phyloP scores from a whole-genome alignment of 176 grass and related monocot genomes.

The Raddia guianensis region DNA sequence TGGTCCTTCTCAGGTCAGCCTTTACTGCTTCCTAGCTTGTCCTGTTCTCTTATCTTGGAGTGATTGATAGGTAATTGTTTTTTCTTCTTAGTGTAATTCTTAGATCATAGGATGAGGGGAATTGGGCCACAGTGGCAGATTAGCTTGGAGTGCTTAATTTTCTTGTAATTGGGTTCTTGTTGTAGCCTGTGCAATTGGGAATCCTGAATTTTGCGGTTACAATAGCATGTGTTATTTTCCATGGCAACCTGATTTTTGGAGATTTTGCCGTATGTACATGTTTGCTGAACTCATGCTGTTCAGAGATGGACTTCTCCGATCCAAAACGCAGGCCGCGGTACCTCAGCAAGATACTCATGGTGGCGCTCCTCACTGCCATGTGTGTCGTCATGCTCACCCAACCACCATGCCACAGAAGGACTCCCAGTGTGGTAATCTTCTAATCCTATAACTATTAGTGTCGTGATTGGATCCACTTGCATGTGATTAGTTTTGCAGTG shows the following conservation, averaged over 20 bases:
- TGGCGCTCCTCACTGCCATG: conserved; percentile 64
- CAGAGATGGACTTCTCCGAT: conserved; percentile 87
- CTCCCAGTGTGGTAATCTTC: conserved; percentile 54
- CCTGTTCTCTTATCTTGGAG: neutral
- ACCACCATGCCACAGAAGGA: conserved; percentile 57
- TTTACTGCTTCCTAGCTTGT: neutral
- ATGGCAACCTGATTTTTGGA: neutral
- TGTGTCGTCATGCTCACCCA: conserved; percentile 88
- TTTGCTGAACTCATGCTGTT: neutral
- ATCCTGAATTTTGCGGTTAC: neutral
- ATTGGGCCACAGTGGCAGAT: neutral
- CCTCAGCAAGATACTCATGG: conserved; percentile 78
- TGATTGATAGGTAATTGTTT: neutral
- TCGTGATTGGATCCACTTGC: neutral
- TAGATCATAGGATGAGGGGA: neutral
- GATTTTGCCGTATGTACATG: neutral
- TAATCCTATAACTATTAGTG: too few species aligned
- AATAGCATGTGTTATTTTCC: neutral
- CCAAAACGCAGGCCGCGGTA: conserved; percentile 68
- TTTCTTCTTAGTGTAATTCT: neutral
- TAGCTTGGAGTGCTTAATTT: neutral
- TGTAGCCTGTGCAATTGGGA: neutral
- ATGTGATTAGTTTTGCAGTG: neutral
- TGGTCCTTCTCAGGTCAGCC: conserved; percentile 83
- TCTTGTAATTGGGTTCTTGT: neutral